These are phyloP conservation scores for Nakazawaea siamensis DNA, from an alignment of 805 yeast genomes.

Conservation along the genomic window DNA sequence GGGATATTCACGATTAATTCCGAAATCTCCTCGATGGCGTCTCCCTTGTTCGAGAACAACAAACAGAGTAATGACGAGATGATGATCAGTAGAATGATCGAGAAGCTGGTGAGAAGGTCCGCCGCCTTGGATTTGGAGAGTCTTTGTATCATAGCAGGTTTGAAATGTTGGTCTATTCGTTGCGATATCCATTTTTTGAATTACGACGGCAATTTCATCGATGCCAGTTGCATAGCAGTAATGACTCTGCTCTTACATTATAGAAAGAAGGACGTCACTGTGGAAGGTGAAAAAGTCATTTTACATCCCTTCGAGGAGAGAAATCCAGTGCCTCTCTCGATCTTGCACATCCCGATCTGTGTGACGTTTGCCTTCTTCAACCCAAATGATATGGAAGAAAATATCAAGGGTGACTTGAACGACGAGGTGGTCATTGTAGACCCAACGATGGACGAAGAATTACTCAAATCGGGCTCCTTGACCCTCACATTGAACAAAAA, in stretches of 20 bases:
- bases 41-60: slow-evolving; percentile 72
- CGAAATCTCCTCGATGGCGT: slow-evolving; percentile 86
- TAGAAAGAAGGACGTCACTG: slow-evolving; percentile 74
- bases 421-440: slow-evolving; percentile 63
- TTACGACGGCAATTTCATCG: slow-evolving; percentile 90
- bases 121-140: slow-evolving; percentile 88
- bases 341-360: slow-evolving; percentile 85
- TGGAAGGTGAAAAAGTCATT: slow-evolving; percentile 51
- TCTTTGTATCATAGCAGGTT: slow-evolving; percentile 84
- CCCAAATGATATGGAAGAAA: slow-evolving; percentile 54
- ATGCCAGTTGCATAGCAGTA: slow-evolving; percentile 85
- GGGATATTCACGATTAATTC: slow-evolving; percentile 80
- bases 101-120: slow-evolving; percentile 85
- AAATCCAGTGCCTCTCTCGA: slow-evolving; percentile 78
- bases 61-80: slow-evolving; percentile 74
- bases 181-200: slow-evolving; percentile 87
- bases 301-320: slow-evolving; percentile 71
- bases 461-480: slow-evolving; percentile 65
- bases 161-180: slow-evolving; percentile 82
- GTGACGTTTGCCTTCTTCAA: slow-evolving; percentile 83
- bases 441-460: slow-evolving; percentile 71
- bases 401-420: slow-evolving; percentile 57
- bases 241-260: slow-evolving; percentile 80
- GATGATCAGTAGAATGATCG: slow-evolving; percentile 72
- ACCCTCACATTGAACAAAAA: slow-evolving; percentile 86